Evolutionary conservation across 2,329 filamentous ascomycete genomes (phyloP).

Genomic region (Fusarium camptoceras): DNA sequence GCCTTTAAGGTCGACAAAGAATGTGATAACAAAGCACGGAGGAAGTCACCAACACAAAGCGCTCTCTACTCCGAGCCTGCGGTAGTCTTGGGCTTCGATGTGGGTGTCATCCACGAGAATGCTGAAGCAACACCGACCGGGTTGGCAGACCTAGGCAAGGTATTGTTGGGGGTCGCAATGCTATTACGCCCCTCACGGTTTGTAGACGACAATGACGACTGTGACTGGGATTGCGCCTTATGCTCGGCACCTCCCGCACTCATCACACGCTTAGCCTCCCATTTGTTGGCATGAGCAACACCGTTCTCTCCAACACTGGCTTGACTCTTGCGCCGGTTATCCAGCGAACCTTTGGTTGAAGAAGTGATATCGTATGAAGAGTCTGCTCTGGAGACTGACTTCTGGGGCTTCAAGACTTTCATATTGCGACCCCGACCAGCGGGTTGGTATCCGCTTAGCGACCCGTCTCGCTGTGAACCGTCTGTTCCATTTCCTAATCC

Average conservation of each 20-base stretch:
- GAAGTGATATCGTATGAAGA: slow-evolving; percentile 64
- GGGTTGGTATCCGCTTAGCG: slow-evolving; percentile 76
- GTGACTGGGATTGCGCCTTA: slow-evolving; percentile 46
- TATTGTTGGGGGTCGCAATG: slow-evolving; percentile 54
- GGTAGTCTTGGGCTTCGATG: slow-evolving; percentile 53
- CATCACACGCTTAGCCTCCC: slow-evolving; percentile 66
- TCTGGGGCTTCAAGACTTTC: slow-evolving; percentile 88
- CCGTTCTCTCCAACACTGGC: slow-evolving; percentile 51
- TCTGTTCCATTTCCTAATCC: slow-evolving; percentile 64
- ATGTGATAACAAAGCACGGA: slow-evolving; percentile 1
- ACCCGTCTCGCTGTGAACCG: slow-evolving; percentile 62
- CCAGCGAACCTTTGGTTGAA: slow-evolving; percentile 58
- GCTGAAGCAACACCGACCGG: slow-evolving; percentile 93
- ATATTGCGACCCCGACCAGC: slow-evolving; percentile 76
- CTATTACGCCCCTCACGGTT: slow-evolving; percentile 54
- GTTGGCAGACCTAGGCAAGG: slow-evolving; percentile 73
- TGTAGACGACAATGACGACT: slow-evolving; percentile 46
- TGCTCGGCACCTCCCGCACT: slow-evolving; percentile 56
- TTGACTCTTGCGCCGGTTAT: slow-evolving; percentile 68
- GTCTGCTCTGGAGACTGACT: slow-evolving; percentile 68
- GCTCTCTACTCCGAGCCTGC: slow-evolving; percentile 43
- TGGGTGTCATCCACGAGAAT: slow-evolving; percentile 87
- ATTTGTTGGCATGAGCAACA: slow-evolving; percentile 53
- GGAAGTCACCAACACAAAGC: neutral
- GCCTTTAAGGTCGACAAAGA: slow-evolving; percentile 13